phyloP scores from a whole-genome alignment of 805 yeast genomes.

The Monosporozyma yasuniensis region DNA sequence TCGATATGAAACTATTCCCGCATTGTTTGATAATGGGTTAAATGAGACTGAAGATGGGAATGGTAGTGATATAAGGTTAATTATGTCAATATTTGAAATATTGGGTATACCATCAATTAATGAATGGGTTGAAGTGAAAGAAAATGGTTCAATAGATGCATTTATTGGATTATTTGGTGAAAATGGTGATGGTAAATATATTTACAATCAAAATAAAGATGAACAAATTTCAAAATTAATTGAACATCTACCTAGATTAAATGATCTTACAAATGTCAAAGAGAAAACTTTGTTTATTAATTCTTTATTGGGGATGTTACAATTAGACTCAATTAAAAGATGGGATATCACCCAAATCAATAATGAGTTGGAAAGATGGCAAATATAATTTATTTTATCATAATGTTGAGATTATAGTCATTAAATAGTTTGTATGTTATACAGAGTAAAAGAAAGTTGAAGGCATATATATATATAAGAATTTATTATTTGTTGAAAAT shows the following conservation, averaged over 20 bases:
- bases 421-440: neutral
- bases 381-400: neutral
- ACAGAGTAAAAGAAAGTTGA: too few species aligned
- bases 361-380: neutral
- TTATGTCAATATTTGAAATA: conserved; percentile 43
- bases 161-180: conserved; percentile 29
- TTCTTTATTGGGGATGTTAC: conserved; percentile 37
- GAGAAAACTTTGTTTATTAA: conserved; percentile 12
- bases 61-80: conserved; percentile 51
- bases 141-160: conserved; percentile 25
- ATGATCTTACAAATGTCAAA: conserved; percentile 7
- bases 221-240: conserved; percentile 9
- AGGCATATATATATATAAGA: neutral
- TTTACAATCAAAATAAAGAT: conserved; percentile 8
- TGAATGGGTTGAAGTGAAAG: conserved; percentile 34
- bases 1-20: conserved; percentile 14
- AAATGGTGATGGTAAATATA: conserved; percentile 20
- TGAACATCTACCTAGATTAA: conserved; percentile 17
- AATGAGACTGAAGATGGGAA: conserved; percentile 14
- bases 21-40: conserved; percentile 24
- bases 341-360: conserved; percentile 6
- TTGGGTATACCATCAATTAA: conserved; percentile 54
- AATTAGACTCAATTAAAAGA: conserved; percentile 40
- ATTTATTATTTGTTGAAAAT: neutral
- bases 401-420: neutral